phyloP scores from a whole-genome alignment of 176 grass and related monocot genomes.

The Eleusine coracana region DNA sequence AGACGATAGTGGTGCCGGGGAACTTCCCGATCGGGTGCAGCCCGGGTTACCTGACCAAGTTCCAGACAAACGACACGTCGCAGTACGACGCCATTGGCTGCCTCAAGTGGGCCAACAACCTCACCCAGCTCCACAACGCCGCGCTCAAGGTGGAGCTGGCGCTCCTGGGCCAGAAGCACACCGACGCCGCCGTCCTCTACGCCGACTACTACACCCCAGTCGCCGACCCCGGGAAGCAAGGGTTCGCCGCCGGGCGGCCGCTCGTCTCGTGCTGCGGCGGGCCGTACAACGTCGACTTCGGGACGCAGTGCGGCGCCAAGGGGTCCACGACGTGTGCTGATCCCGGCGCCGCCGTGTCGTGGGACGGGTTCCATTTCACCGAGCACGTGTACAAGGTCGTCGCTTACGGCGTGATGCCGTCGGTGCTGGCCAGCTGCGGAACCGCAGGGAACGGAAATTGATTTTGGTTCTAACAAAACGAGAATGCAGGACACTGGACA shows the following conservation, averaged over 20 bases:
- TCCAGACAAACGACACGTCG: conserved; percentile 34
- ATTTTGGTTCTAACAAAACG: no score
- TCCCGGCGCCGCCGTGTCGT: conserved; percentile 39
- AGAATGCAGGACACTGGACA: no score
- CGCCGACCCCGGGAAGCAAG: conserved; percentile 34
- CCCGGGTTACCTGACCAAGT: conserved; percentile 46
- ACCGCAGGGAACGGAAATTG: no score
- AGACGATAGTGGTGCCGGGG: conserved; percentile 52
- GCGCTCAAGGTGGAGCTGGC: conserved; percentile 38
- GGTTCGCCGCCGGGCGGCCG: not conserved
- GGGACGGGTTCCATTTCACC: conserved; percentile 58
- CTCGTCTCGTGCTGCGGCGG: conserved; percentile 52
- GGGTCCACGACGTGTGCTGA: conserved; percentile 5
- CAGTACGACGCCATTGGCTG: conserved; percentile 52
- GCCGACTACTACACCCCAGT: conserved; percentile 58
- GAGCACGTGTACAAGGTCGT: conserved; percentile 43
- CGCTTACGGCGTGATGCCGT: conserved; percentile 34
- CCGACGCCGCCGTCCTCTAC: conserved; percentile 42
- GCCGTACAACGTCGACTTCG: conserved; percentile 28
- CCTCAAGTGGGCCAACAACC: conserved; percentile 59
- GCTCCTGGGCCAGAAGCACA: conserved; percentile 10
- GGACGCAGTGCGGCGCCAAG: conserved; percentile 5
- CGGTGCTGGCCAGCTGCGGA: conserved; percentile 8
- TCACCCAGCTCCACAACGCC: conserved; percentile 57
- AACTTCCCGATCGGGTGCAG: conserved; percentile 66